phyloP scores from a whole-genome alignment of 805 yeast genomes.

The Yamadazyma ubonensis region DNA sequence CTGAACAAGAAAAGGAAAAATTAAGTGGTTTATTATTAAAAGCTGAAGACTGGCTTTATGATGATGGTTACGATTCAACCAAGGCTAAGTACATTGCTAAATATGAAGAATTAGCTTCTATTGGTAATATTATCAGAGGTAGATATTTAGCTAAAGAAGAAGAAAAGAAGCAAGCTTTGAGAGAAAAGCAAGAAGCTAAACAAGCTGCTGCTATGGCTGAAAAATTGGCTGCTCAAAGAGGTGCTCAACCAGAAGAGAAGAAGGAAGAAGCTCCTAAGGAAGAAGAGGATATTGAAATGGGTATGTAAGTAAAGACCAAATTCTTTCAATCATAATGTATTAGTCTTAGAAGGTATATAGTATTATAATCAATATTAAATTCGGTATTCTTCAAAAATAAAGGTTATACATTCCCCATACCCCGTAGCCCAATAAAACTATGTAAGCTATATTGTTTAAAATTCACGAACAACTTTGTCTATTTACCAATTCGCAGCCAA shows the following conservation, averaged over 20 bases:
- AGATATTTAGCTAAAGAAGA: conserved; percentile 92
- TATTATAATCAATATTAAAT: conserved; percentile 4
- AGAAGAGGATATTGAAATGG: conserved; percentile 36
- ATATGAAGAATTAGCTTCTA: conserved; percentile 93
- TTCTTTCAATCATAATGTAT: too few species aligned
- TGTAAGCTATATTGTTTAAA: background rate
- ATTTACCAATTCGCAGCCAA: too few species aligned
- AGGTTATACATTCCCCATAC: too few species aligned
- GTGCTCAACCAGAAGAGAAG: conserved; percentile 37
- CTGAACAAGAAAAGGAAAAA: conserved; percentile 84
- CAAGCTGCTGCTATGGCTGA: conserved; percentile 82
- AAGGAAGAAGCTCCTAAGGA: conserved; percentile 23
- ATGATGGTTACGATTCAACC: conserved; percentile 93
- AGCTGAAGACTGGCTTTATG: conserved; percentile 98
- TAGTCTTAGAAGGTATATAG: conserved; percentile 5
- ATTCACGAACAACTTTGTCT: too few species aligned
- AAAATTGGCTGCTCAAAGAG: conserved; percentile 77
- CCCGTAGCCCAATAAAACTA: too few species aligned
- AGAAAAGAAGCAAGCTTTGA: conserved; percentile 86
- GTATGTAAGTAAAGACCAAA: conserved; percentile 44
- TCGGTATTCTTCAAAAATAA: background rate
- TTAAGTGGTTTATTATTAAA: conserved; percentile 69
- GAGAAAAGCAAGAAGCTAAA: conserved; percentile 84
- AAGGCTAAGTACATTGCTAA: conserved; percentile 97
- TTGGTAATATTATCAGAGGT: conserved; percentile 94